These are phyloP conservation scores for Capsicum pubescens DNA, from an alignment of 257 asterid genomes.

Conservation along the genomic window DNA sequence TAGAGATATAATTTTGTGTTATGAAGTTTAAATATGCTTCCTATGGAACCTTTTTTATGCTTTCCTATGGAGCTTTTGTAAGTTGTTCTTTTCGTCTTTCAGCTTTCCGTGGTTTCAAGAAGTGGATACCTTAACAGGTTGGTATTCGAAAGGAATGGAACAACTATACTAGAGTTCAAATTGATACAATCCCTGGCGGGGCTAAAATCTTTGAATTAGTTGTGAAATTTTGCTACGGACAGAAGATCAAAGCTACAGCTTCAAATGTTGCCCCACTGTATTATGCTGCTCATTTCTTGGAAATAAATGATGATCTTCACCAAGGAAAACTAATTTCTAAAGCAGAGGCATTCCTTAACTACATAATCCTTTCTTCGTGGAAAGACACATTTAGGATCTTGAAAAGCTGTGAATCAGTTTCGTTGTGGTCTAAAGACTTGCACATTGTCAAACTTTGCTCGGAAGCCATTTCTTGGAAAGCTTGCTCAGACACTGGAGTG, in stretches of 20 bases:
- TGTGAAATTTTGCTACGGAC: conserved; percentile 43
- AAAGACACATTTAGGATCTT: conserved; percentile 39
- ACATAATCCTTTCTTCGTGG: conserved; percentile 42
- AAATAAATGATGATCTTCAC: conserved; percentile 41
- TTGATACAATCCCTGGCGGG: conserved; percentile 43
- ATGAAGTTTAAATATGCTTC: background rate
- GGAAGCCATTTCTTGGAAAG: conserved; percentile 42
- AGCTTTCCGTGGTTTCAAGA: conserved; percentile 42
- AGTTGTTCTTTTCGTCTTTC: conserved; percentile 25
- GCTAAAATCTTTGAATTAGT: conserved; percentile 40
- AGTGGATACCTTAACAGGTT: conserved; percentile 41
- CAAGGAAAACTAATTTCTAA: conserved; percentile 39
- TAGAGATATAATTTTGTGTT: background rate
- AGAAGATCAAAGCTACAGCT: conserved; percentile 40
- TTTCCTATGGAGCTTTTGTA: background rate
- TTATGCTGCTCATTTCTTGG: conserved; percentile 45
- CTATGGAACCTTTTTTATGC: too few species aligned
- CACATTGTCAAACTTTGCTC: conserved; percentile 30
- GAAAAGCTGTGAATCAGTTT: conserved; percentile 42
- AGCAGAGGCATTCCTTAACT: conserved; percentile 40
- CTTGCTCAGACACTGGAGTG: background rate
- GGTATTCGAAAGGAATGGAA: conserved; percentile 26
- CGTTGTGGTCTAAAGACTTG: conserved; percentile 36
- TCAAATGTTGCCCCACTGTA: conserved; percentile 39
- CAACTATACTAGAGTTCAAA: conserved; percentile 28